Base-by-base conservation (phyloP, 306 rosid genomes). In the Corylus heterophylla region DNA sequence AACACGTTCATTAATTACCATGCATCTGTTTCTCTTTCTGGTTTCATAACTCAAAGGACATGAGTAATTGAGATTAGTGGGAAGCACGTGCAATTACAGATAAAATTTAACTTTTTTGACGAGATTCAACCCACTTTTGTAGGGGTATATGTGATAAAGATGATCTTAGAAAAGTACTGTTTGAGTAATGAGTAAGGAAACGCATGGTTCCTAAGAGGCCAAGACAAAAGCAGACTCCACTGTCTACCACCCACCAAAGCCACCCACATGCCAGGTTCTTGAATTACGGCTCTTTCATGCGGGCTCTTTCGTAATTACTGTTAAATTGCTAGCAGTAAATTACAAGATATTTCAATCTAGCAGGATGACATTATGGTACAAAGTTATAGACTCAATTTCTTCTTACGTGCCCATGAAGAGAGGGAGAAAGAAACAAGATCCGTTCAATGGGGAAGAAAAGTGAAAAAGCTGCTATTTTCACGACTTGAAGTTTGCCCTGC, bases 381-480 rank as follows among this genome's bases (percentile, higher is more conserved):
- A 64, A 67, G 42, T 42, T 11, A 67, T 18, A 8, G 71, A 67
- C 72, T 18, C 2, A 2, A 2, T 31, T 37, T 16, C 20, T 17
- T 12, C 22, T 74, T 69, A 78, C 86, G 81, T 85, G 25, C 51
- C 73, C 54, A 22, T 54, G 39, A 81, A 75, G 90, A 52, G 75
- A 77, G 68, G 79, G 68, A 45, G 71, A 69, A 81, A 73, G 71
- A 77, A 81, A 75, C 91, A 85, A 0, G 93, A 89, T 87, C 91
- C 91, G 79, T 82, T 85, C 81, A 59, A 69, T 69, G 84, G 76
- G 88, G 61, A 66, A 82, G 79, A 73, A 74, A 84, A 80, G 64
- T 63, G 12, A 27, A 77, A 35, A 66, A 27, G 14, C 48, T 45
- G 61, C 39, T 47, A 54, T n/a, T 82, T 78, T 74, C 75, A 79